phyloP scores from a whole-genome alignment of 1,284 basidiomycete species.

The Fomitopsis pinicola region DNA sequence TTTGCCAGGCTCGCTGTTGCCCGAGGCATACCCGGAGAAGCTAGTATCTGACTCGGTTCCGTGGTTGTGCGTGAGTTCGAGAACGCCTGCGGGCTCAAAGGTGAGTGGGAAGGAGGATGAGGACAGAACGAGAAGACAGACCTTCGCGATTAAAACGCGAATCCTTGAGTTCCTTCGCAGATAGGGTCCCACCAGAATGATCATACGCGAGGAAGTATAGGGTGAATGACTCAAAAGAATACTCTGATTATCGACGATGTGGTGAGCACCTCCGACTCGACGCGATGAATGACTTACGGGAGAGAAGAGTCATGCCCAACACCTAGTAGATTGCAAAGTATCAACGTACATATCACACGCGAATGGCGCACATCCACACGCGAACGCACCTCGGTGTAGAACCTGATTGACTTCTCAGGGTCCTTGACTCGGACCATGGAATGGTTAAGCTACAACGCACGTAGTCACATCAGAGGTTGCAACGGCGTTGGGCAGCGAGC shows the following conservation, averaged over 20 bases:
- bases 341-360: not conserved
- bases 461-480: not conserved
- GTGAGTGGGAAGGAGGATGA: conserved; percentile 26
- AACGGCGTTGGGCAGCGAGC: not conserved
- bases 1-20: conserved; percentile 75
- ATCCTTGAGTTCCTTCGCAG: conserved; percentile 28
- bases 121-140: conserved; percentile 19
- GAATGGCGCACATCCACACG: not conserved
- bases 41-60: conserved; percentile 76
- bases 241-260: conserved; percentile 31
- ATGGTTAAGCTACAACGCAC: conserved; percentile 66
- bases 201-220: conserved; percentile 81
- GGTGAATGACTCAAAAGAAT: conserved; percentile 56
- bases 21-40: conserved; percentile 77
- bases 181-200: conserved; percentile 44
- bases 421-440: conserved; percentile 90
- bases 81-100: conserved; percentile 37
- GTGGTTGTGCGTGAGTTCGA: conserved; percentile 87
- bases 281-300: conserved; percentile 32
- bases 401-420: conserved; percentile 69
- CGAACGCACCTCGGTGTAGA: conserved; percentile 62
- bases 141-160: conserved; percentile 60
- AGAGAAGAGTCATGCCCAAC: conserved; percentile 84
- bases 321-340: conserved; percentile 31
- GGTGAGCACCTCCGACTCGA: not conserved